These are phyloP conservation scores for Alnus rubra DNA, from an alignment of 306 rosid species.

Conservation along the genomic window DNA sequence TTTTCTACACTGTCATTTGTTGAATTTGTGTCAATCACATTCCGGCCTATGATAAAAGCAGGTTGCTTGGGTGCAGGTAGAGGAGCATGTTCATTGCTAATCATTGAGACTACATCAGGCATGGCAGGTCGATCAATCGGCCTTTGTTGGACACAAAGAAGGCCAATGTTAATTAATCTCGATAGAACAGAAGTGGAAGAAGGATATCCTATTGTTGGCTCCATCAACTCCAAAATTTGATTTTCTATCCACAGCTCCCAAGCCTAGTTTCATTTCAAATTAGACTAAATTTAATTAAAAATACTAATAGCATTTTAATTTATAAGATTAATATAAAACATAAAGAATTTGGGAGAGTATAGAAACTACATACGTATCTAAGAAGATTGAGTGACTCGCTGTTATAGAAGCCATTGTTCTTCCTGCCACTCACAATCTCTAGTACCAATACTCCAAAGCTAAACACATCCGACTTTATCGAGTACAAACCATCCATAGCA, in stretches of 20 bases:
- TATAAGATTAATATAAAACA: too few relatives aligned
- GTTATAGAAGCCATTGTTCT: too few relatives aligned
- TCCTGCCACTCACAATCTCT: too few relatives aligned
- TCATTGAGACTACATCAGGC: neutral
- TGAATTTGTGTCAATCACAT: neutral
- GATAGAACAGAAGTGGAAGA: neutral
- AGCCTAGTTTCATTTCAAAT: neutral
- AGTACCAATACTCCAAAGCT: neutral
- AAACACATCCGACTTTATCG: neutral
- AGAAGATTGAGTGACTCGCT: too few relatives aligned
- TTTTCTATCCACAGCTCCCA: neutral
- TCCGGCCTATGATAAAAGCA: neutral
- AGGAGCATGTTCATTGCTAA: neutral
- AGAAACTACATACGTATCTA: too few relatives aligned
- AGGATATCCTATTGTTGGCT: neutral
- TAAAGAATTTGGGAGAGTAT: too few relatives aligned
- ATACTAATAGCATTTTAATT: too few relatives aligned
- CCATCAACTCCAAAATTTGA: neutral
- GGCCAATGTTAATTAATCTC: neutral
- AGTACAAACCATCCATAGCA: too few relatives aligned
- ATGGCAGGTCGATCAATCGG: neutral
- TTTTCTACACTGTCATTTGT: neutral
- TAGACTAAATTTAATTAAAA: too few relatives aligned
- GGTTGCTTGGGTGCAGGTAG: neutral
- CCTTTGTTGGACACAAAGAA: neutral